phyloP scores from a whole-genome alignment of 805 yeast species.

The Candida loeiensis region DNA sequence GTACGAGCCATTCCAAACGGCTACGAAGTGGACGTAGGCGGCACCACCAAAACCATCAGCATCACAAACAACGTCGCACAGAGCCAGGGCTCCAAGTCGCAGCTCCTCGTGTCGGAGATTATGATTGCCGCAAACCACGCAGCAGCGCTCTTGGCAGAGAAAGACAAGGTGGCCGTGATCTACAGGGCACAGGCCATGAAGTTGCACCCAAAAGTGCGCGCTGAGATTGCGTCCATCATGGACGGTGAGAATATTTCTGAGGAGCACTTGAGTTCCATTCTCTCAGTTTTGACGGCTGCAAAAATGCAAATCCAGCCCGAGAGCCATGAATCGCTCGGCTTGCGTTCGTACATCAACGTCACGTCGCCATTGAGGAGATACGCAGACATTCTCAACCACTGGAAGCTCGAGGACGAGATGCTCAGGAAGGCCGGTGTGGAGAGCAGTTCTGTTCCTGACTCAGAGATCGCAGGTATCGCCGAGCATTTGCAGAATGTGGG shows the following conservation, averaged over 20 bases:
- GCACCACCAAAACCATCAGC: slow-evolving; percentile 13
- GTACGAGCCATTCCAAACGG: slow-evolving; percentile 12
- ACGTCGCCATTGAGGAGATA: slow-evolving; percentile 48
- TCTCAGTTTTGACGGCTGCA: slow-evolving; percentile 52
- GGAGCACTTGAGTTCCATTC: slow-evolving; percentile 41
- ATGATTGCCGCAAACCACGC: slow-evolving; percentile 80
- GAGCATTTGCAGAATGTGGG: slow-evolving; percentile 34
- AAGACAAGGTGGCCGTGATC: slow-evolving; percentile 49
- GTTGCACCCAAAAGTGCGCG: slow-evolving; percentile 18
- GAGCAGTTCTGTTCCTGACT: slow-evolving; percentile 1
- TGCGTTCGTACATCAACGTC: slow-evolving; percentile 61
- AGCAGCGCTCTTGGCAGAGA: slow-evolving; percentile 46
- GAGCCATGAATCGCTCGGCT: slow-evolving; percentile 62
- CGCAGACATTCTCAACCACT: slow-evolving; percentile 55
- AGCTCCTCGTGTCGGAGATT: slow-evolving; percentile 69
- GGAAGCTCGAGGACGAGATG: slow-evolving; percentile 42
- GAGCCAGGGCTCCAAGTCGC: slow-evolving; percentile 43
- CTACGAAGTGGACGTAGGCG: slow-evolving; percentile 14
- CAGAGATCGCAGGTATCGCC: slow-evolving; percentile 12
- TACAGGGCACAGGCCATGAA: slow-evolving; percentile 39
- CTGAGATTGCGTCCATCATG: slow-evolving; percentile 23
- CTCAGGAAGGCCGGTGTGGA: slow-evolving; percentile 1
- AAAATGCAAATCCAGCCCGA: slow-evolving; percentile 43
- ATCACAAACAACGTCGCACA: slow-evolving; percentile 16
- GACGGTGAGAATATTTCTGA: slow-evolving; percentile 21